These are phyloP conservation scores for Phlyctochytrium planicorne DNA, from an alignment of 192 early-diverging fungal genomes.

Conservation along the genomic window DNA sequence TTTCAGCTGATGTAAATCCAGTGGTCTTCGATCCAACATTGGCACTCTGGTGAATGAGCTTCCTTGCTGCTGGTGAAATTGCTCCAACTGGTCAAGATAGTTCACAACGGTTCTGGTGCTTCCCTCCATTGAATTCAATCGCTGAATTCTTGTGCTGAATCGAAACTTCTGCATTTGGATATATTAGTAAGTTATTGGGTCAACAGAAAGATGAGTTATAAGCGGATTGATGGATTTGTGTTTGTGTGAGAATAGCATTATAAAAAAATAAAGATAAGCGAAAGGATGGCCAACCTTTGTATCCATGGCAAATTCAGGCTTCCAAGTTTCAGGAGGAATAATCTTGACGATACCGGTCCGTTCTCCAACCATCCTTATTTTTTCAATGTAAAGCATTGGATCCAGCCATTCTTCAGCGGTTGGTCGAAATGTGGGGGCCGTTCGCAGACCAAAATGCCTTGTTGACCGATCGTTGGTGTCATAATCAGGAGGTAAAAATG, in stretches of 20 bases:
- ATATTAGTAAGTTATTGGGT: slow-evolving; percentile 13
- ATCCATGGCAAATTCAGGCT: slow-evolving; percentile 78
- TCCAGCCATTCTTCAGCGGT: slow-evolving; percentile 78
- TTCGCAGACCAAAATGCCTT: slow-evolving; percentile 64
- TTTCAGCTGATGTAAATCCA: slow-evolving; percentile 80
- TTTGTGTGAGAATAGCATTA: background rate
- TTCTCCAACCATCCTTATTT: slow-evolving; percentile 74
- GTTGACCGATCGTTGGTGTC: background rate
- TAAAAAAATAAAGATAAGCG: background rate
- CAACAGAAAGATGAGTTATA: slow-evolving; percentile 14
- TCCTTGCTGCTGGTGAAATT: slow-evolving; percentile 82
- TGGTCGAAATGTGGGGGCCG: slow-evolving; percentile 81
- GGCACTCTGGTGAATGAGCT: slow-evolving; percentile 75
- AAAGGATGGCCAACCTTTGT: too few relatives aligned
- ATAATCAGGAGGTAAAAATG: background rate
- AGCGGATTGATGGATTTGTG: background rate
- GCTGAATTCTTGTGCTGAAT: slow-evolving; percentile 86
- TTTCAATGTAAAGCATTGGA: slow-evolving; percentile 82
- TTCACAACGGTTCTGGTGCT: slow-evolving; percentile 81
- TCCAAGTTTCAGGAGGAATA: slow-evolving; percentile 85
- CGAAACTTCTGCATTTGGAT: slow-evolving; percentile 86
- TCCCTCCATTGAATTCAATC: slow-evolving; percentile 90
- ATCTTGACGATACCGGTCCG: slow-evolving; percentile 88
- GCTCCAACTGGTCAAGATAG: slow-evolving; percentile 87
- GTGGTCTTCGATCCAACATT: slow-evolving; percentile 73